Conservation (phyloP, 2,329 filamentous ascomycete genomes). For the Botrytis fabae region DNA sequence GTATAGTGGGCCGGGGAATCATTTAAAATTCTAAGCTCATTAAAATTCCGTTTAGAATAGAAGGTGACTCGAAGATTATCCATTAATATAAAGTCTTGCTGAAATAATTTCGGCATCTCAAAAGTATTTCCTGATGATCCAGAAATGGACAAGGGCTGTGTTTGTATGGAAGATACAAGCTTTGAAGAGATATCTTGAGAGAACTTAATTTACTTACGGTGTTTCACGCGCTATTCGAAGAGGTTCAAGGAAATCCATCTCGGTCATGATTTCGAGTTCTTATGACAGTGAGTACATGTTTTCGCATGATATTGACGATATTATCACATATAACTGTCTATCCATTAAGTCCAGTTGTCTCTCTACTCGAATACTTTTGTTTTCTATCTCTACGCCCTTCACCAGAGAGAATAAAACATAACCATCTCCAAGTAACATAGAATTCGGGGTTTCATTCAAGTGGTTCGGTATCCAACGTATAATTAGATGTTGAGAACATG, state of each 20-base stretch:
- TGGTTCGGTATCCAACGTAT: not conserved
- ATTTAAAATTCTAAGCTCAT: too few species aligned
- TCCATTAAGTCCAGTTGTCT: not conserved
- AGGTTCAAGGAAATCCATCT: too few species aligned
- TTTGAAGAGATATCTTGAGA: not conserved
- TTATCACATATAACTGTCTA: not conserved
- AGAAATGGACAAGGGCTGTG: not conserved
- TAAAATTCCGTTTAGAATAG: not conserved
- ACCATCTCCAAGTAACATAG: not conserved
- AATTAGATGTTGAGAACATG: not conserved
- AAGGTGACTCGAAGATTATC: not conserved
- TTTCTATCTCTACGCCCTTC: not conserved
- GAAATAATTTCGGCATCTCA: not conserved
- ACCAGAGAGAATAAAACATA: not conserved
- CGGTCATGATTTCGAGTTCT: not conserved
- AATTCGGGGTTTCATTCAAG: not conserved
- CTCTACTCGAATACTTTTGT: not conserved
- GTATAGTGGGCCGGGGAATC: too few species aligned
- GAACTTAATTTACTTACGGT: not conserved
- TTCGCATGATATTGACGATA: not conserved
- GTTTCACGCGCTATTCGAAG: too few species aligned
- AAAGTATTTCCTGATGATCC: not conserved
- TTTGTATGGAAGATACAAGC: fast-evolving
- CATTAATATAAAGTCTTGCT: not conserved
- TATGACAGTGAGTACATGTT: not conserved